A percentile compares a stretch with the other conserved stretches of the same genome.
These are phyloP conservation scores for Ambrosia trifida DNA, from an alignment of 129 eudicot genomes.

Conservation along the genomic window DNA sequence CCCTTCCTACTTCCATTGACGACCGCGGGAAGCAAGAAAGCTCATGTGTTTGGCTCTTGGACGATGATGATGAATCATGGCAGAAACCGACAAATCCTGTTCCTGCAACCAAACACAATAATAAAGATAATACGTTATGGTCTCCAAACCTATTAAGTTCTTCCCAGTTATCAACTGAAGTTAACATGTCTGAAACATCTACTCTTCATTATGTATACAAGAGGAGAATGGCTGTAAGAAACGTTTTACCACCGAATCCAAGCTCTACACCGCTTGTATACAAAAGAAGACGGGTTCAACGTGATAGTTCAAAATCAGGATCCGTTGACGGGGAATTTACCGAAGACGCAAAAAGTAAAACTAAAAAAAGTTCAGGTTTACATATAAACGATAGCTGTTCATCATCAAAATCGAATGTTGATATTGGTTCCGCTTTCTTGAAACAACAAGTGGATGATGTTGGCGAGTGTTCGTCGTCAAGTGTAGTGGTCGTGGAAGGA, in stretches of 20 bases:
- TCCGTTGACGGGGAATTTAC: slow-evolving; percentile 38
- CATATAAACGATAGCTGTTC: slow-evolving; percentile 59
- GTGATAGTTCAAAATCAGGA: slow-evolving; percentile 34
- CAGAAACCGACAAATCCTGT: slow-evolving; percentile 22
- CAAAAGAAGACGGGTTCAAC: slow-evolving; percentile 42
- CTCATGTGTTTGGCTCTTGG: slow-evolving; percentile 35
- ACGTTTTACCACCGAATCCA: slow-evolving; percentile 23
- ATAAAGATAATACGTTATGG: slow-evolving; percentile 20
- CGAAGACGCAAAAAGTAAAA: slow-evolving; percentile 31
- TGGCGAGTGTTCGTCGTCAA: slow-evolving; percentile 82
- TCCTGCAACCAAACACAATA: slow-evolving; percentile 18
- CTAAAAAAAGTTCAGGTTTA: slow-evolving; percentile 28
- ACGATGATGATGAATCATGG: slow-evolving; percentile 29
- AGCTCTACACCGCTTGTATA: slow-evolving; percentile 47
- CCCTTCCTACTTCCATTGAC: slow-evolving; percentile 39
- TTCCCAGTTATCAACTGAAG: slow-evolving; percentile 42
- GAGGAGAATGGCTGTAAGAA: slow-evolving; percentile 42
- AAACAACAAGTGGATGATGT: slow-evolving; percentile 51
- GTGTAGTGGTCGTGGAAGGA: slow-evolving; percentile 40
- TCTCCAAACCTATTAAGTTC: slow-evolving; percentile 36
- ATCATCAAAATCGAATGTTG: slow-evolving; percentile 63
- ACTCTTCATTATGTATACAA: slow-evolving; percentile 46
- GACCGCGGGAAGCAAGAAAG: slow-evolving; percentile 36
- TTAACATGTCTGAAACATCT: slow-evolving; percentile 41
- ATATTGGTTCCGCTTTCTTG: slow-evolving; percentile 46